A percentile compares a stretch with the other conserved stretches of the same genome.
Evolutionary conservation across 805 yeast species (phyloP).

Genomic region (Monosporozyma siamensis): DNA sequence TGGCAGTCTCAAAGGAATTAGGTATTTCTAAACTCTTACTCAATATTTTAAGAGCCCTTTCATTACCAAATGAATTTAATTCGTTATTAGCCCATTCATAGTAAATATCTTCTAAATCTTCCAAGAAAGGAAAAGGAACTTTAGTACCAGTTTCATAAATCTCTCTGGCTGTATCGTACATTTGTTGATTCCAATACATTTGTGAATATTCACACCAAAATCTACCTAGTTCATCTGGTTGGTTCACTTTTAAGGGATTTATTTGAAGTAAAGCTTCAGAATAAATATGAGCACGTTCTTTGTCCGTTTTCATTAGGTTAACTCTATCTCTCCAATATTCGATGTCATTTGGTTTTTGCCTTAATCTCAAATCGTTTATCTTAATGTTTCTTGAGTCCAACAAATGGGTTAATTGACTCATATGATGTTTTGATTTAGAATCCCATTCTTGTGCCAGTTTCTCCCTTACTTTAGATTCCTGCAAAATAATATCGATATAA

Average conservation of each 20-base stretch:
- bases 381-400: conserved; percentile 48
- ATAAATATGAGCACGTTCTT: conserved; percentile 38
- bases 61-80: conserved; percentile 43
- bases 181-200: conserved; percentile 48
- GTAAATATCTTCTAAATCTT: conserved; percentile 63
- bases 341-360: conserved; percentile 53
- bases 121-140: conserved; percentile 54
- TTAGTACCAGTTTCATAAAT: conserved; percentile 56
- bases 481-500: not conserved
- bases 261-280: conserved; percentile 58
- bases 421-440: conserved; percentile 33
- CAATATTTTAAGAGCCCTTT: conserved; percentile 35
- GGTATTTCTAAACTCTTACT: conserved; percentile 36
- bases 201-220: conserved; percentile 67
- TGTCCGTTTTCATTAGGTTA: conserved; percentile 33
- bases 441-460: conserved; percentile 20
- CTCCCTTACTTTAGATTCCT: conserved; percentile 14
- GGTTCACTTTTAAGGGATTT: conserved; percentile 43
- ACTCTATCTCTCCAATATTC: conserved; percentile 63
- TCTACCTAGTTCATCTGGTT: conserved; percentile 38
- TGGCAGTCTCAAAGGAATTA: conserved; percentile 20
- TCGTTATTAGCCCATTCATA: conserved; percentile 69
- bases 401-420: conserved; percentile 44
- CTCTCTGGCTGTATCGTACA: conserved; percentile 49
- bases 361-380: conserved; percentile 51